A percentile compares a stretch with the other conserved stretches of the same genome.
These are phyloP conservation scores for Maudiozyma turicensis DNA, from an alignment of 805 yeast species.

Conservation along the genomic window DNA sequence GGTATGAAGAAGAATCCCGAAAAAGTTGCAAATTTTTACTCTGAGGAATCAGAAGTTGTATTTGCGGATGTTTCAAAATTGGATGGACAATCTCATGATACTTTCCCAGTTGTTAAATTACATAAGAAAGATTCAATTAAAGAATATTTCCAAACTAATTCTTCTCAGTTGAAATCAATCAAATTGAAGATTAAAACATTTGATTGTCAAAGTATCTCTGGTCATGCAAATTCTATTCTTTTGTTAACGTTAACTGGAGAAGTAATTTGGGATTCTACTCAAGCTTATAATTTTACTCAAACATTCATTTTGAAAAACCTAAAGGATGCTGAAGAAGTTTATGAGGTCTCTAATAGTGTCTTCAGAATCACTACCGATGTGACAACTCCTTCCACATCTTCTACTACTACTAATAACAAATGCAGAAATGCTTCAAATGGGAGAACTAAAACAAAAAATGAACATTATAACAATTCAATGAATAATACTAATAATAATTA, in stretches of 20 bases:
- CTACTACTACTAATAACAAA: background rate
- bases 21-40: constrained; percentile 34
- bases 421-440: background rate
- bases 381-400: background rate
- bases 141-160: constrained; percentile 30
- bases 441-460: background rate
- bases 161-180: constrained; percentile 33
- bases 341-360: constrained; percentile 57
- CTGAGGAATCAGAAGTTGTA: constrained; percentile 33
- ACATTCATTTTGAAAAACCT: constrained; percentile 50
- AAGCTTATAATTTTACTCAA: constrained; percentile 53
- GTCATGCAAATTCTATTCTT: background rate
- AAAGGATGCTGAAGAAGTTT: constrained; percentile 34
- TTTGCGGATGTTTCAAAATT: constrained; percentile 27
- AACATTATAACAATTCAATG: background rate
- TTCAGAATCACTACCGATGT: constrained; percentile 38
- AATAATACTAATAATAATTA: background rate
- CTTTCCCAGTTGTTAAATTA: constrained; percentile 25
- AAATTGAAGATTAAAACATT: constrained; percentile 17
- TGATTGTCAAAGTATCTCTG: background rate
- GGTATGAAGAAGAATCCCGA: constrained; percentile 35
- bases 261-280: constrained; percentile 29
- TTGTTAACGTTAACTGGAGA: constrained; percentile 2
- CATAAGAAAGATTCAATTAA: constrained; percentile 32
- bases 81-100: constrained; percentile 25